Evolutionary conservation across 805 yeast genomes (phyloP).

Genomic region (Spathaspora sp.): DNA sequence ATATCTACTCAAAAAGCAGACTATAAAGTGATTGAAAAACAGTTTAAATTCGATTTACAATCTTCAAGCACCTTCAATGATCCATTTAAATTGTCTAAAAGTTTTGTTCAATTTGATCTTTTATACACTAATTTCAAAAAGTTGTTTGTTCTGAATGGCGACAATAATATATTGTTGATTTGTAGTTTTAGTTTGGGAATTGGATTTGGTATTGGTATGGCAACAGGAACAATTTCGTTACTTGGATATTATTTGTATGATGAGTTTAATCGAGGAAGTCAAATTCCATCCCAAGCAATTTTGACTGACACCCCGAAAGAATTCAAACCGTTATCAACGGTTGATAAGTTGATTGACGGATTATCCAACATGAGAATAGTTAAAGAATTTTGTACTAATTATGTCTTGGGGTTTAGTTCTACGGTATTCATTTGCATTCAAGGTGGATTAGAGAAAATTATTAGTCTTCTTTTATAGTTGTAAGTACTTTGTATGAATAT

Average conservation of each 20-base stretch:
- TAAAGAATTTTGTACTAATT: conserved; percentile 1
- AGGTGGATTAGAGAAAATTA: conserved; percentile 23
- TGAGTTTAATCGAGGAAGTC: neutral
- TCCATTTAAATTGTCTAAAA: conserved; percentile 27
- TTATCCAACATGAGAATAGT: neutral
- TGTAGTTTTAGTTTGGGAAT: conserved; percentile 35
- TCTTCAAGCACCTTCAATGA: conserved; percentile 19
- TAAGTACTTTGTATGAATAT: neutral
- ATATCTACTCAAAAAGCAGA: conserved; percentile 18
- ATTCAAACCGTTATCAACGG: neutral
- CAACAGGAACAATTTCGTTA: conserved; percentile 20
- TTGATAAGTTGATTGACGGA: neutral
- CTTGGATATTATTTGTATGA: conserved; percentile 7
- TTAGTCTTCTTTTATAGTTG: neutral
- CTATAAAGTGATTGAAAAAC: conserved; percentile 26
- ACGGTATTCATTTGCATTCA: conserved; percentile 15
- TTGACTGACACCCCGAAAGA: neutral
- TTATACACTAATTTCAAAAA: conserved; percentile 13
- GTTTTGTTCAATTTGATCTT: conserved; percentile 17
- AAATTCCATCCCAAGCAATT: neutral
- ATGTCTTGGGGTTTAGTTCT: conserved; percentile 8
- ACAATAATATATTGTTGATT: conserved; percentile 17
- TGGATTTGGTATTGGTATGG: conserved; percentile 30
- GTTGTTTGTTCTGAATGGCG: conserved; percentile 2
- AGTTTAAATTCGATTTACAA: conserved; percentile 26